phyloP scores from a whole-genome alignment of 2,329 filamentous ascomycete species.

The Dactylonectria macrodidyma region DNA sequence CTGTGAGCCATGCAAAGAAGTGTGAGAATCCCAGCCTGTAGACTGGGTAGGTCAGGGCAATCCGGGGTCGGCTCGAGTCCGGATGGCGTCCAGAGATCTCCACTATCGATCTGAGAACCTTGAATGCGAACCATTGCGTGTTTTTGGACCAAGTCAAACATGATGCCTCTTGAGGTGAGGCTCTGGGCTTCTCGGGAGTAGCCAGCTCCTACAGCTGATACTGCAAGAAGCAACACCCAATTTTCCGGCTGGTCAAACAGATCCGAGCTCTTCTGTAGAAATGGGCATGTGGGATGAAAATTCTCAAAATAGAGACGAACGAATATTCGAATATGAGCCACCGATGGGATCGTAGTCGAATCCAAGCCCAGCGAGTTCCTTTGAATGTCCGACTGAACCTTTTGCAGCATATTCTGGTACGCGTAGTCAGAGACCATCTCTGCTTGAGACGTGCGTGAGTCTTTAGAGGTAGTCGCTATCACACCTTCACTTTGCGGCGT shows the following conservation, averaged over 20 bases:
- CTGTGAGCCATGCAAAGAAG: constrained; percentile 10
- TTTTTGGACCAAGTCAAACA: too few relatives aligned
- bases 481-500: too few relatives aligned
- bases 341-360: constrained; percentile 12
- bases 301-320: constrained; percentile 33
- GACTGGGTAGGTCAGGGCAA: not conserved
- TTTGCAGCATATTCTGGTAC: constrained; percentile 1
- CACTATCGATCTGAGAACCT: not conserved
- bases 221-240: constrained; percentile 1
- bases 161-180: too few relatives aligned
- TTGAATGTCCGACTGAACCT: not conserved
- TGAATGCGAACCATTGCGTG: not conserved
- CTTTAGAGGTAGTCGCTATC: too few relatives aligned
- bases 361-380: not conserved
- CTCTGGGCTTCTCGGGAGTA: not conserved
- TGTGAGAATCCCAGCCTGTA: constrained; percentile 4
- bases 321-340: constrained; percentile 26
- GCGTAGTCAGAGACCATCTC: not conserved
- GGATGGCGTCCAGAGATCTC: not conserved
- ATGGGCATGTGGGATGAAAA: constrained; percentile 37
- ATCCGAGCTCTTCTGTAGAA: constrained; percentile 17
- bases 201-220: constrained; percentile 7
- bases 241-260: not conserved
- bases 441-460: too few relatives aligned
- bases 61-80: not conserved